Base-by-base conservation (phyloP, 345 rosid genomes). In the Euphorbia pulcherrima region DNA sequence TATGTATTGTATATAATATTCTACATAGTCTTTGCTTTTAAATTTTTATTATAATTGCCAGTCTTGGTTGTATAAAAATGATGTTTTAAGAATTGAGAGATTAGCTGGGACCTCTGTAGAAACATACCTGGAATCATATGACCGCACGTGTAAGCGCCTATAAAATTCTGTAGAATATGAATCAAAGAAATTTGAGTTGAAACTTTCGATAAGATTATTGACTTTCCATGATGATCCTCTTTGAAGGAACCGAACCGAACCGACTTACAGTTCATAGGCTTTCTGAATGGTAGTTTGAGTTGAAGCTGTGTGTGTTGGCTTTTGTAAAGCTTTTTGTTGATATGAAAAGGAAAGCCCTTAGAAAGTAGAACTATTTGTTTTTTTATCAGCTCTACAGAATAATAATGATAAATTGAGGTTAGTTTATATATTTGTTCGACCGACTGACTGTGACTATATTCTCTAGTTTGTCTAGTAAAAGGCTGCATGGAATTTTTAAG, bases 71-170 rank as follows among this genome's bases (percentile, higher is more conserved):
- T 72, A 69, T 55, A 60, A 21, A 68, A 63, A 37, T 52, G 64
- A 61, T 61, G 65, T 44, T 65, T 67, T 56, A 54, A 57, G 53
- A 66, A 71, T 29, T 46, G 78, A 67, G 65, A 69, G 50, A 70
- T 58, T 68, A 74, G 69, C 75, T 72, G 84, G 73, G 59, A 67
- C 55, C 68, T 28, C n/a, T 59, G 7, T 21, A 69, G 70, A 74
- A 71, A 66, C 64, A 46, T 64, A 73, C 62, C 62, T 62, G 80
- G 72, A 77, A 75, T 74, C 71, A 40, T 60, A 35, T 46, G 72
- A 64, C 71, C 7, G 70, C 77, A 71, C 71, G 61, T 75, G 76
- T 29, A 62, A 55, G 24, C 62, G 27, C 40, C 65, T 57, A 56
- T 57, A 55, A 46, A 57, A 30, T 67, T 58, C 16, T 52, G 54